Percentiles rank a stretch among this genome's conserved stretches.
These are phyloP conservation scores for Kodamaea anthophila DNA, from an alignment of 1,139 yeast genomes.

Conservation along the genomic window DNA sequence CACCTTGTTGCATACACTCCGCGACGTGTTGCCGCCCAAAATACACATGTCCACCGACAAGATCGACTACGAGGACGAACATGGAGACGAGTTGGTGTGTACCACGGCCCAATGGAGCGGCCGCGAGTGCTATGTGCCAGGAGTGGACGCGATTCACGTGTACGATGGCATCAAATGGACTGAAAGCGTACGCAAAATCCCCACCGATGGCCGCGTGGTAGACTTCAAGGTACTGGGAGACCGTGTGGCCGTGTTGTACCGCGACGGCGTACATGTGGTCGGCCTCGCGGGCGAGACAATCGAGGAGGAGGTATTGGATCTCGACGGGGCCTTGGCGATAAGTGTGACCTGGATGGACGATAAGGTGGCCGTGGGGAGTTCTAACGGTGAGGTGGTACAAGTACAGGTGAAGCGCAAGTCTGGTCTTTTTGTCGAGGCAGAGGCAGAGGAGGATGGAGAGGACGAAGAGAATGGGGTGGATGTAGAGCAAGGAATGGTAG, in stretches of 20 bases:
- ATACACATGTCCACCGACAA: constrained; percentile 31
- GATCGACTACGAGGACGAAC: constrained; percentile 32
- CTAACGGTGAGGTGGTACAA: constrained; percentile 44
- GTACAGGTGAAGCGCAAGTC: constrained; percentile 12
- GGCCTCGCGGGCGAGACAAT: constrained; percentile 22
- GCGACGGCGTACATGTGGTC: constrained; percentile 56
- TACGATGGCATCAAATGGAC: constrained; percentile 32
- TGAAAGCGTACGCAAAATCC: constrained; percentile 5
- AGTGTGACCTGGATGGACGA: constrained; percentile 22
- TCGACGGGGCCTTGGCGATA: constrained; percentile 12
- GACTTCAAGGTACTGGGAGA: constrained; percentile 57
- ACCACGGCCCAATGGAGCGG: constrained; percentile 45
- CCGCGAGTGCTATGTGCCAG: constrained; percentile 53
- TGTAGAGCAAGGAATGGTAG: too few species aligned
- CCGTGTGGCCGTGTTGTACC: constrained; percentile 49
- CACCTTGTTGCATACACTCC: constrained; percentile 33
- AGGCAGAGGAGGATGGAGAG: constrained; percentile 23
- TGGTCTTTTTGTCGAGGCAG: constrained; percentile 20
- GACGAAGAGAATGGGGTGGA: constrained; percentile 18
- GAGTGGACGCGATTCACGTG: constrained; percentile 28
- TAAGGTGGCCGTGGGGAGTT: constrained; percentile 44
- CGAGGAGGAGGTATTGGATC: constrained; percentile 9
- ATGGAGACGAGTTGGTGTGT: constrained; percentile 32
- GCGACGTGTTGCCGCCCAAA: constrained; percentile 32
- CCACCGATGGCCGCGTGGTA: constrained; percentile 23